Evolutionary conservation across 768 basidiomycete genomes (phyloP).

Genomic region (Cubamyces lactineus): DNA sequence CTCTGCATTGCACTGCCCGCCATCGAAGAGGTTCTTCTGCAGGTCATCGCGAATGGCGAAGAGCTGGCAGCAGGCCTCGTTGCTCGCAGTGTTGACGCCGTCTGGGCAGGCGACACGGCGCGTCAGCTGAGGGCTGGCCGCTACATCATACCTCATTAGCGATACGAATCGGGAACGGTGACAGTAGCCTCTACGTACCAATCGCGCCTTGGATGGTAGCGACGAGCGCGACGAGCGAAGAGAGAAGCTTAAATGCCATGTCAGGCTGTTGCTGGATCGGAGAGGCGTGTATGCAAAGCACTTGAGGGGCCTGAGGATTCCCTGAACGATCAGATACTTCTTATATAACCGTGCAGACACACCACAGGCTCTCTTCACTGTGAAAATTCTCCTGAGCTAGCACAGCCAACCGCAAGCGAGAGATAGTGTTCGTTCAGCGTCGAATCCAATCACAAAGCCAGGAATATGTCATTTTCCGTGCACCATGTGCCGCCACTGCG

Average conservation of each 20-base stretch:
- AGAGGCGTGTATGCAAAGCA: not conserved
- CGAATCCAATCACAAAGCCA: not conserved
- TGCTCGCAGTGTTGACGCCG: slow-evolving; percentile 32
- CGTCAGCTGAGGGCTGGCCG: not conserved
- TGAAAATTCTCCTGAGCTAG: too few relatives aligned
- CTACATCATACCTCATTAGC: not conserved
- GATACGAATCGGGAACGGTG: not conserved
- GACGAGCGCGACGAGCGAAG: slow-evolving; percentile 23
- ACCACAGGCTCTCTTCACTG: not conserved
- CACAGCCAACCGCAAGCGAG: not conserved
- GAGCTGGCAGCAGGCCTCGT: slow-evolving; percentile 37
- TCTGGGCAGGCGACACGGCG: slow-evolving; percentile 35
- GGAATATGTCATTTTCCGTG: not conserved
- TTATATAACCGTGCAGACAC: not conserved
- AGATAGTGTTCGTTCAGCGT: not conserved
- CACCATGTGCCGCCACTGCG: not conserved
- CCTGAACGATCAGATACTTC: not conserved
- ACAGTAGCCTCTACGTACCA: slow-evolving; percentile 4
- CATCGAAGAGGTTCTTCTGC: slow-evolving; percentile 33
- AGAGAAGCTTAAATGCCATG: slow-evolving; percentile 32
- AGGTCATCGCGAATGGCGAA: slow-evolving; percentile 37
- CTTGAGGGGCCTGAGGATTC: slow-evolving; percentile 12
- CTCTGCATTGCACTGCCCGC: slow-evolving; percentile 37
- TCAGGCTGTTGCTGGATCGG: not conserved
- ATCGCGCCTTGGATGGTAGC: slow-evolving; percentile 22